phyloP scores from a whole-genome alignment of 2,329 filamentous ascomycete genomes.

The Dactylellina cionopaga region DNA sequence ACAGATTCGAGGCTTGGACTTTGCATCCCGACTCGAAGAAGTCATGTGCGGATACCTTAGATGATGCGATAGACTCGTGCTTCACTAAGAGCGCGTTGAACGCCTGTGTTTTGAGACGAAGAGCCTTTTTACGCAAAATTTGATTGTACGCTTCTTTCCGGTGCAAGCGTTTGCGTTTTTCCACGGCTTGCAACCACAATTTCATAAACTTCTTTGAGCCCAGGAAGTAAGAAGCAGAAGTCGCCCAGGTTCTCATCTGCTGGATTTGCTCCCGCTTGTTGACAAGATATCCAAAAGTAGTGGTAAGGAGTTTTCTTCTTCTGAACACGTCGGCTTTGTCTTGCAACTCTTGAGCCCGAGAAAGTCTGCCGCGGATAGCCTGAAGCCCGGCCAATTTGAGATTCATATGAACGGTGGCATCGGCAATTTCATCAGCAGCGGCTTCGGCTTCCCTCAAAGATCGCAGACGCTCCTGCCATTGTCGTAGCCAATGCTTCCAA shows the following conservation, averaged over 20 bases:
- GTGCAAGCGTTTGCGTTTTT: conserved; percentile 42
- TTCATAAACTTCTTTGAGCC: conserved; percentile 25
- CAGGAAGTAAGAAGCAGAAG: conserved; percentile 38
- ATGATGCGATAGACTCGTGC: conserved; percentile 10
- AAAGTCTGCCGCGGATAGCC: conserved; percentile 3
- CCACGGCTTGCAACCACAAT: conserved; percentile 30
- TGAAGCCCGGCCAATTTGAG: conserved; percentile 24
- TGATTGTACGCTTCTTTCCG: conserved; percentile 48
- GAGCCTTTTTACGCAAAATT: conserved; percentile 16
- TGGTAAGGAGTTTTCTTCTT: conserved; percentile 15
- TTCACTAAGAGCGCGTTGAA: conserved; percentile 25
- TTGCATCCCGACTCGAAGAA: conserved; percentile 45
- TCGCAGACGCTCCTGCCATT: conserved; percentile 17
- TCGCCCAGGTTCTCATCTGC: conserved; percentile 19
- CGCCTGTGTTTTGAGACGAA: conserved; percentile 28
- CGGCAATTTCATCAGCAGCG: conserved; percentile 11
- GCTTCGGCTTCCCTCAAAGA: conserved; percentile 3
- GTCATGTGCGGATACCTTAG: conserved; percentile 27
- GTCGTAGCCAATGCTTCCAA: conserved; percentile 29
- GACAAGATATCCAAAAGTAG: background rate
- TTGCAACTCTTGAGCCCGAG: conserved; percentile 15
- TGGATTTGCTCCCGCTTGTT: conserved; percentile 16
- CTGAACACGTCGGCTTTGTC: conserved; percentile 21
- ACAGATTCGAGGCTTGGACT: conserved; percentile 28
- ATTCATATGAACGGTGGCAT: conserved; percentile 3